Evolutionary conservation across 1,139 yeast species (phyloP), one percentile per base, ranked within the genome.

Genomic region (Geotrichum bryndzae): DNA sequence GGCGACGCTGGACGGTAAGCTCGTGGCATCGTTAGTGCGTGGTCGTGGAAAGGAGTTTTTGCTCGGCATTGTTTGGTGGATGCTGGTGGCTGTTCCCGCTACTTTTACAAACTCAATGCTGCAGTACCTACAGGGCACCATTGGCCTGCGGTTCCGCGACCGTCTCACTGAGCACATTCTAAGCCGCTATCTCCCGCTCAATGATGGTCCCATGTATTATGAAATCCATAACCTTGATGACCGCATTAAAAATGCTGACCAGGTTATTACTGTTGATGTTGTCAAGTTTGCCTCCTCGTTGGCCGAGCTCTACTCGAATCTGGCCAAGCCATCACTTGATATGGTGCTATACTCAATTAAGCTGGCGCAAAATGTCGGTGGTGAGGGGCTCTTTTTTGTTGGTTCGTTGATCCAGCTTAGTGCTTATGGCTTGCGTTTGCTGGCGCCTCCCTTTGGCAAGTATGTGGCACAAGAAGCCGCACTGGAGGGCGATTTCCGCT

Each of bases 361-460:
- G 73, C 80, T 92, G 64, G 82, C 90, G 2, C 84, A 79, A 61
- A 82, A 86, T 66, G 89, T 94, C 58, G 94, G 92, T 35, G 84
- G 84, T 10, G 97, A 92, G 76, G 96, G 96, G 10, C 88, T 96
- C 3, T 77, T 92, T 61, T 82, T 89, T 2, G 79, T 92, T 53
- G 97, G 97, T 0, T 73, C 90, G 62, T 79, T 92, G 64, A 91
- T 96, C 3, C 95, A 90, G 71, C 76, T 88, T 50, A 89, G 96
- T 22, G 90, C 96, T 2, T 80, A 86, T 56, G 78, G 88, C 54
- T 77, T 92, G 67, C 81, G 88, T 67, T 78, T 88, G 61, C 84
- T 91, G 68, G 89, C 96, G 13, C 98, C 98, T 8, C 96, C 96
- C 57, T 92, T 92, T 72, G 95, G 96, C 33, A 87, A 83, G 70